Conservation (phyloP, 2,329 filamentous ascomycete species). For the Fusarium temperatum region DNA sequence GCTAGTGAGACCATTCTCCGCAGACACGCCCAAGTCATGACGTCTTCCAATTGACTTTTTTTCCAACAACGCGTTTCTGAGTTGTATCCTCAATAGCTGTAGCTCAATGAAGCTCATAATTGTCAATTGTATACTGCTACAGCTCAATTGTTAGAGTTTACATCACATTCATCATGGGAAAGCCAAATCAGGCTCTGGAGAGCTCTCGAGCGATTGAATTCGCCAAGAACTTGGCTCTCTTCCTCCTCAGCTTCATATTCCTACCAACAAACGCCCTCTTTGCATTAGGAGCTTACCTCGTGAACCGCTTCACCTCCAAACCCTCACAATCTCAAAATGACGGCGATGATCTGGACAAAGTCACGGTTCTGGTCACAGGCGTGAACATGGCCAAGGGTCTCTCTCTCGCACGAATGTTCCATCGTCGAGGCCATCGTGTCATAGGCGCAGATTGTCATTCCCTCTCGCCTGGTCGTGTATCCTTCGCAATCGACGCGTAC, state of each 20-base stretch:
- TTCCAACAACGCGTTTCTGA: neutral
- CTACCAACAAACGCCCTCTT: slow-evolving; percentile 1
- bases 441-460: slow-evolving; percentile 74
- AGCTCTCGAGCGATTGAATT: slow-evolving; percentile 3
- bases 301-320: neutral
- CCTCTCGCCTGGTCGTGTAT: slow-evolving; percentile 65
- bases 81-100: neutral
- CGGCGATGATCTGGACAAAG: slow-evolving; percentile 11
- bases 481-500: slow-evolving; percentile 63
- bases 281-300: slow-evolving; percentile 14
- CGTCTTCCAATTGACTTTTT: slow-evolving; percentile 28
- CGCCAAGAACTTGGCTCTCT: slow-evolving; percentile 22
- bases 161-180: neutral
- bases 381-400: slow-evolving; percentile 78
- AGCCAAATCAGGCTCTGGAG: neutral
- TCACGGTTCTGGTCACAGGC: slow-evolving; percentile 75
- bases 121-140: neutral
- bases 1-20: slow-evolving; percentile 1
- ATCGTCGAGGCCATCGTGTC: slow-evolving; percentile 72
- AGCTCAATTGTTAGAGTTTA: neutral
- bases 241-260: slow-evolving; percentile 22
- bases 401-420: slow-evolving; percentile 70
- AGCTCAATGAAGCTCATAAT: neutral
- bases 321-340: neutral
- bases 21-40: slow-evolving; percentile 29